Conservation (phyloP, 2,329 filamentous ascomycete species). For the Penicillium hesseltinei region DNA sequence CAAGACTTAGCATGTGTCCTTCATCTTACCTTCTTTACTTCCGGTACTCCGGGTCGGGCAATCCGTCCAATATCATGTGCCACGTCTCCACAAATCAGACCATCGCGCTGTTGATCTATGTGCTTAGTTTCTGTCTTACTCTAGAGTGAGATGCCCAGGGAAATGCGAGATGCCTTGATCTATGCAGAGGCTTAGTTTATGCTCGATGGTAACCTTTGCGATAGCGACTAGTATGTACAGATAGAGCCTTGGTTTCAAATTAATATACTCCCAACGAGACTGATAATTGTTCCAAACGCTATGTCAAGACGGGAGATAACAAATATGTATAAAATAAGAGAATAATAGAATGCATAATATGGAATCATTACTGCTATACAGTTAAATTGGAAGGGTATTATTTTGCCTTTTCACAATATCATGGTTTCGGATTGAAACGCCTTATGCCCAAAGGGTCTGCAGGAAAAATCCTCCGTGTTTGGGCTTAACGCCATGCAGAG, state of each 20-base stretch:
- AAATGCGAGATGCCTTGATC: neutral
- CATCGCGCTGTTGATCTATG: neutral
- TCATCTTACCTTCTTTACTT: constrained; percentile 8
- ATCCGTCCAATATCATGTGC: neutral
- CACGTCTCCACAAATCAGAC: neutral
- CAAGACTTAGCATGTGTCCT: constrained; percentile 7
- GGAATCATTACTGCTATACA: neutral
- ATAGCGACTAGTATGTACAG: too few relatives aligned
- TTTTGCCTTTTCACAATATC: neutral
- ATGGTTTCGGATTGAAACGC: constrained; percentile 19
- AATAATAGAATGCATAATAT: neutral
- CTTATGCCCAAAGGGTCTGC: constrained; percentile 9
- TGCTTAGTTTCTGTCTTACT: neutral
- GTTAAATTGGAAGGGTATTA: constrained; percentile 14
- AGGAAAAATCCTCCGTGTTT: constrained; percentile 1
- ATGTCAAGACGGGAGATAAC: neutral
- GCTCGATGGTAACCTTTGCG: neutral
- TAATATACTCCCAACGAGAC: neutral
- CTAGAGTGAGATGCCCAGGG: neutral
- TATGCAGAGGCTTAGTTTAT: neutral
- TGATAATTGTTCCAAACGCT: neutral
- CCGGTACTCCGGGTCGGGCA: constrained; percentile 3
- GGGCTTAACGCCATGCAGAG: constrained; percentile 3
- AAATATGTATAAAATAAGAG: neutral
- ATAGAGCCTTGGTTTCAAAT: neutral